Evolutionary conservation across 441 rosid species (phyloP).

Genomic region (Cnidoscolus chayamansa): DNA sequence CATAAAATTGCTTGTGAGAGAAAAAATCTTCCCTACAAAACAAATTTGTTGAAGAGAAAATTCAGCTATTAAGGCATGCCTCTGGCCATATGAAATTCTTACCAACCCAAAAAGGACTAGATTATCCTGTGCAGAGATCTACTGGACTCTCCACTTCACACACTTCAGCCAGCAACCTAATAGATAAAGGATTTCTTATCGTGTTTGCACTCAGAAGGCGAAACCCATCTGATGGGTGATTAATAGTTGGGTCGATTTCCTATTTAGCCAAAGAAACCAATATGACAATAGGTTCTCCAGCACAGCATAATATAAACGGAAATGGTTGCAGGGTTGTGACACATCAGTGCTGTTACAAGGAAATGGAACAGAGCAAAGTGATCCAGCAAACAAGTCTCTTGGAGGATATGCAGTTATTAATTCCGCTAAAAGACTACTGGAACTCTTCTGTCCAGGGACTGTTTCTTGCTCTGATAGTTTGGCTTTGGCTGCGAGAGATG

Average conservation of each 20-base stretch:
- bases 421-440: constrained; percentile 52
- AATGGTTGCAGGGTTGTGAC: constrained; percentile 62
- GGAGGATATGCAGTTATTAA: constrained; percentile 57
- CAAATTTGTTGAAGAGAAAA: neutral
- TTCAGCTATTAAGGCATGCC: neutral
- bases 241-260: neutral
- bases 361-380: constrained; percentile 39
- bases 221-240: too few species aligned
- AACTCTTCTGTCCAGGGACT: constrained; percentile 53
- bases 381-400: constrained; percentile 53
- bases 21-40: too few species aligned
- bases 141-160: neutral
- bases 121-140: too few species aligned
- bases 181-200: too few species aligned
- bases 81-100: neutral
- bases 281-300: too few species aligned
- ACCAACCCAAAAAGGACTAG: neutral
- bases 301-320: neutral
- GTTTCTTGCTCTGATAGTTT: constrained; percentile 79
- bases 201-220: too few species aligned
- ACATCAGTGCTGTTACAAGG: constrained; percentile 62
- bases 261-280: neutral
- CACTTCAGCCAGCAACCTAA: neutral
- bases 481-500: constrained; percentile 81
- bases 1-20: neutral